Base-by-base conservation (phyloP, 2,329 filamentous ascomycete species). In the Dothideomycetes sp. region DNA sequence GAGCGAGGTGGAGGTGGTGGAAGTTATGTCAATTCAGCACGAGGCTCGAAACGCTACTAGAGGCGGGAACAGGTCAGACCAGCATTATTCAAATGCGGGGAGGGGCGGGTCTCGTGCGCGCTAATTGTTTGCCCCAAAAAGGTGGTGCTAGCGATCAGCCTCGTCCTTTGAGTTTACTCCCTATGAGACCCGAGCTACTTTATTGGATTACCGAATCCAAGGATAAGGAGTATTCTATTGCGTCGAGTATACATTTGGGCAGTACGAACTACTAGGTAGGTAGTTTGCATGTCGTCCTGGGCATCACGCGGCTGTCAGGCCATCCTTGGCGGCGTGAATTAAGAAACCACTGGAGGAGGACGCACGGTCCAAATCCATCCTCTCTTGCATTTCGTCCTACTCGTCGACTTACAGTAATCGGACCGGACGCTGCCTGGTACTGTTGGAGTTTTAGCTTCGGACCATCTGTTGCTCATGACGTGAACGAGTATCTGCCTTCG, bases 71-170 rank as follows among this genome's bases (percentile, higher is more conserved):
- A n/a, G n/a, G 37, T 22, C 37, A 40, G 37, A 40, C 37, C n/a
- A n/a, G n/a, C n/a, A 16, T 27, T 28, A 40, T 19, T n/a, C 28
- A 40, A 40, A 40, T 33, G 37, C 37, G 37, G 37, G 33, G 37
- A 22, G 37, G 29, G 37, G 28, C 28, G 37, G 37, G 37, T 40
- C 37, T 40, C 37, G 37, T 40, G 37, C 22, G 37, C 37, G 28
- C 37, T 40, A 40, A 40, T 22, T 29, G 37, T 29, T 29, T 22
- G 29, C 24, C 22, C 29, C 25, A 15, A 16, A 22, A 15, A 40
- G 16, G 37, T 40, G 37, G 29, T 40, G 29, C 29, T 32, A 32
- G 29, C 12, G 22, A 11, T 24, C 22, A 24, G 22, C 22, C 22
- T 25, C 29, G 22, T 31, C 20, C 37, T 32, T 33, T 32, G 32